A percentile compares a stretch with the other conserved stretches of the same genome.
phyloP scores from a whole-genome alignment of 2,329 filamentous ascomycete genomes.

The Cercospora sojina region DNA sequence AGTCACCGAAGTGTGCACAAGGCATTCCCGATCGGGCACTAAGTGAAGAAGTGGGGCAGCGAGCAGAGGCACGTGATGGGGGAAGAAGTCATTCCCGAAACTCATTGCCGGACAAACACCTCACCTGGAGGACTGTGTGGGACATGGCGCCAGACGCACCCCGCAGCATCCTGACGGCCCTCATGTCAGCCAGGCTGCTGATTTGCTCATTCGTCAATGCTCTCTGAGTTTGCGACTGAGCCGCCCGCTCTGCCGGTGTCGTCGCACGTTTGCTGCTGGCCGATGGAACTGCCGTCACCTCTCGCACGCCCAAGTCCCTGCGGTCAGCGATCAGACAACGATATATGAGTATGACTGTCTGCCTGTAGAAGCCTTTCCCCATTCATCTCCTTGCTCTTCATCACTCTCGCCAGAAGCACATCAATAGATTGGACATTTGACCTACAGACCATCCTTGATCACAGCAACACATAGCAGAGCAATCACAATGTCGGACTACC shows the following conservation, averaged over 20 bases:
- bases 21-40: not conserved
- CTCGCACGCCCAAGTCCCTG: conserved; percentile 9
- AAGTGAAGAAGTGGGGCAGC: not conserved
- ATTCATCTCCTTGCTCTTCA: not conserved
- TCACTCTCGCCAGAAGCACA: not conserved
- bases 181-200: conserved; percentile 5
- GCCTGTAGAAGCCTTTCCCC: conserved; percentile 6
- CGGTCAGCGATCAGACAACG: conserved; percentile 12
- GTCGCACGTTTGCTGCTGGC: conserved; percentile 8
- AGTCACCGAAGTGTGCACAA: not conserved
- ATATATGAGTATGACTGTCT: conserved; percentile 9
- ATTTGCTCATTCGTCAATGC: conserved; percentile 10
- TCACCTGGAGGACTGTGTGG: not conserved
- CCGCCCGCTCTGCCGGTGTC: conserved; percentile 9
- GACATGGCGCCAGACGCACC: conserved; percentile 5
- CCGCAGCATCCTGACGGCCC: conserved; percentile 7
- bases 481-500: conserved; percentile 8
- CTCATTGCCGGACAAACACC: conserved; percentile 3
- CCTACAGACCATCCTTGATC: not conserved
- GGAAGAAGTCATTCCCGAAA: conserved; percentile 2
- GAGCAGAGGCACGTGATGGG: not conserved
- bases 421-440: not conserved
- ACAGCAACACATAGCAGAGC: conserved; percentile 1
- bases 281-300: conserved; percentile 21
- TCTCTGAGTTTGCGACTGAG: not conserved